Base-by-base conservation (phyloP, 2,329 filamentous ascomycete species). In the Verticillium dahliae region DNA sequence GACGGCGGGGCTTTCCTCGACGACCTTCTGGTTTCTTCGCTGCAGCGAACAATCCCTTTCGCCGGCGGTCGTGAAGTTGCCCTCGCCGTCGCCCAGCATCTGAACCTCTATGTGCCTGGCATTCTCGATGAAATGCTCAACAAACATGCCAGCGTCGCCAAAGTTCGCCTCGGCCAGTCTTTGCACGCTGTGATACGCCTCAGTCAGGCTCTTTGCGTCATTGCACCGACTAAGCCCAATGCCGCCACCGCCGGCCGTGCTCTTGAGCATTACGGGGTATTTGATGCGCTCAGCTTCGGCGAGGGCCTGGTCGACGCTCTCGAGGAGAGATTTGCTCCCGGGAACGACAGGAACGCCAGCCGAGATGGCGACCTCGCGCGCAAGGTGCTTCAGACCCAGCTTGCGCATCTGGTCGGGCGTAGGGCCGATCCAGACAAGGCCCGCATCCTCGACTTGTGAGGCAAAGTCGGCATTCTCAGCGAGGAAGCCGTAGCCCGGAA, bases 401-500 rank as follows among this genome's bases (percentile, higher is more conserved):
- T 71, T 69, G 2, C 67, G 66, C 67, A 78, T 78, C 13, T 73
- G 71, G 13, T 78, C 72, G 0, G 84, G 75, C 13, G 76, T 79
- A 1, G 87, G 87, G 0, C 87, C 87, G 14, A 85, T 78, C 75
- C 84, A 90, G 1, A 76, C 74, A 62, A 90, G 75, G 0, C 85
- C 87, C 1, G 80, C 81, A 9, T 78, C 73, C 27, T 75, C 70
- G 0, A 87, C 81, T 0, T 75, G 72, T 27, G 76, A 70, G 0
- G 87, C 86, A 68, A 90, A 89, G 4, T 82, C 77, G 4, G 83
- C 79, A 68, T 88, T 87, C 62, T 90, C 87, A 0, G 82, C 83
- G 1, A 90, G 72, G 63, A 89, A 89, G 0, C 87, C 87, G 73
- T 90, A 90, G 1, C 87, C 87, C 0, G 87, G 87, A 58, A 87